Base-by-base conservation (phyloP, 1,284 basidiomycete species). In the Tilletia setariae region DNA sequence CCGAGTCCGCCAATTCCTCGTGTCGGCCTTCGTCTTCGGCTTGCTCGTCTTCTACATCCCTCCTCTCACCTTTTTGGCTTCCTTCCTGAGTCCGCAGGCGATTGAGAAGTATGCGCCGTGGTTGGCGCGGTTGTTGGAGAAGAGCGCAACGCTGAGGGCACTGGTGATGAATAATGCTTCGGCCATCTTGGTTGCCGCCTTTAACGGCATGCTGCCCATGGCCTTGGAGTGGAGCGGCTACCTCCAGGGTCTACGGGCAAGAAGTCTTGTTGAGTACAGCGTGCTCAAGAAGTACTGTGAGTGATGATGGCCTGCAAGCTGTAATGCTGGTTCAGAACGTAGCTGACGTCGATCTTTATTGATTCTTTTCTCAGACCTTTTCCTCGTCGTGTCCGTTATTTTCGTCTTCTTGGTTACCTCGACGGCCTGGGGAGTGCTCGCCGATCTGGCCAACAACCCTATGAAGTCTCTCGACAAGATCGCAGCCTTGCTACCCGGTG, bases 161-260 rank as follows among this genome's bases (percentile, higher is more conserved):
- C 87, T 98, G 61, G 91, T 98, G 21, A 92, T 94, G 84, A 98
- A 94, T 76, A 93, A 93, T 0, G 84, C 98, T 68, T 95, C 95
- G 0, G 91, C 91, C 16, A 85, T 96, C 68, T 93, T 91, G 1
- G 88, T 98, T 85, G 93, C 94, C 73, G 87, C 87, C 0, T 87
- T 98, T 82, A 98, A 98, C 83, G 93, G 92, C 0, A 75, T 91
- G 28, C 80, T 98, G 11, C 95, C 95, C 0, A 93, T 95, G 83
- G 84, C 96, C 23, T 85, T 98, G 35, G 93, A 97, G 85, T 91
- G 92, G 61, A 93, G 91, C 0, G 94, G 74, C 15, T 72, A 94
- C 79, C 84, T 90, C 51, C 92, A 98, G 82, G 95, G 94, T 0
- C 90, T 90, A 79, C 89, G 89, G 63, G 92, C 95, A 2, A 86